phyloP scores from a whole-genome alignment of 345 rosid genomes.

The Linum tenue region DNA sequence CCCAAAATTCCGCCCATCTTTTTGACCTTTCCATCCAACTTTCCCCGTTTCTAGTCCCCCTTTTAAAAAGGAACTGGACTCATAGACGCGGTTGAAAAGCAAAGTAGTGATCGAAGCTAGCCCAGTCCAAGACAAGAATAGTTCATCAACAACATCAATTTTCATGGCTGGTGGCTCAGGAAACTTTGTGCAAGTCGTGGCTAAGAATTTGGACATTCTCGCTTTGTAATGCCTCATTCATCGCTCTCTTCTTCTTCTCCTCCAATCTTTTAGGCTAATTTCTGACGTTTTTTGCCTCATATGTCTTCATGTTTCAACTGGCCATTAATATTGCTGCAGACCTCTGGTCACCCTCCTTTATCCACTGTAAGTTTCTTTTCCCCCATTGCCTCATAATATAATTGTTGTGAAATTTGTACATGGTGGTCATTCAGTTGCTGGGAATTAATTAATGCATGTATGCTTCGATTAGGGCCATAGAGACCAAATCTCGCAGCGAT shows the following conservation, averaged over 20 bases:
- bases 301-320: not conserved
- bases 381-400: not conserved
- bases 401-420: not conserved
- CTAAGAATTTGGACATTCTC: constrained; percentile 24
- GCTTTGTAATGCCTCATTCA: constrained; percentile 15
- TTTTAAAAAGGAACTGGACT: too few relatives aligned
- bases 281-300: not conserved
- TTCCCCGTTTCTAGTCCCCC: not conserved
- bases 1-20: not conserved
- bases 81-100: too few relatives aligned
- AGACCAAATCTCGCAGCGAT: constrained; percentile 46
- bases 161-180: constrained; percentile 14
- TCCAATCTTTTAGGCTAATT: not conserved
- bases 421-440: too few relatives aligned
- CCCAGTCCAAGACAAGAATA: too few relatives aligned
- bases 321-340: constrained; percentile 10
- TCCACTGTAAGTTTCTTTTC: constrained; percentile 18
- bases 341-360: constrained; percentile 25
- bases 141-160: too few relatives aligned
- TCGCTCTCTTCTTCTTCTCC: not conserved
- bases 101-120: too few relatives aligned
- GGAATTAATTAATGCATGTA: constrained; percentile 27
- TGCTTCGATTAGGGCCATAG: constrained; percentile 71
- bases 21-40: not conserved
- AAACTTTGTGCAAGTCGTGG: constrained; percentile 24